Conservation (phyloP, 371 early-diverging fungal genomes). For the Lichtheimia corymbifera region DNA sequence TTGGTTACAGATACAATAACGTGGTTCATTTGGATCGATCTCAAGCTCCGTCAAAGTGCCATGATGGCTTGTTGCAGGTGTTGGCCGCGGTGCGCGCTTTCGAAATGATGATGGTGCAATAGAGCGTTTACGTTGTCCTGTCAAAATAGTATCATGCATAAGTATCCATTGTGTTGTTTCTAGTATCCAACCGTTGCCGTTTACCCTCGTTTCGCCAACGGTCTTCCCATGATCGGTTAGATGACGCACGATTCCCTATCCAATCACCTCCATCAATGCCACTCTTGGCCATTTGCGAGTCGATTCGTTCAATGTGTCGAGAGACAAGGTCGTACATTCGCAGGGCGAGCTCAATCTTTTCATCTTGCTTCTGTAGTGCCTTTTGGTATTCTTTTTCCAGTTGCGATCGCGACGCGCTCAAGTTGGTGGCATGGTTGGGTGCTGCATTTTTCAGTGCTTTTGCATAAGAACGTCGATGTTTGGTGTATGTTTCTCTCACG, state of each 20-base stretch:
- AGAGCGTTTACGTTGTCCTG: conserved; percentile 6
- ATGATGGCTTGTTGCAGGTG: conserved; percentile 25
- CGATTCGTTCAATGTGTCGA: conserved; percentile 52
- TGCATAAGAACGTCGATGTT: conserved; percentile 28
- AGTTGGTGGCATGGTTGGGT: conserved; percentile 17
- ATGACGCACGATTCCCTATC: conserved; percentile 13
- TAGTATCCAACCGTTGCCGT: too few species aligned
- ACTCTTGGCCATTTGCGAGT: conserved; percentile 47
- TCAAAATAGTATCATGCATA: not conserved
- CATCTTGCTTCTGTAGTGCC: conserved; percentile 52
- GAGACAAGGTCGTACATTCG: conserved; percentile 52
- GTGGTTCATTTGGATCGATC: conserved; percentile 95
- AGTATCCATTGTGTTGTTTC: not conserved
- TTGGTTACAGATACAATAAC: conserved; percentile 93
- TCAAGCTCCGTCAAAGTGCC: conserved; percentile 58
- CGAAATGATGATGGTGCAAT: conserved; percentile 1
- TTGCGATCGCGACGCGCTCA: conserved; percentile 28
- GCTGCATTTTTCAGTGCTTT: conserved; percentile 18
- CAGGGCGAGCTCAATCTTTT: conserved; percentile 50
- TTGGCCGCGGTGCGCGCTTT: conserved; percentile 24
- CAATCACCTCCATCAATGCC: conserved; percentile 38
- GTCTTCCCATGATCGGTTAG: not conserved
- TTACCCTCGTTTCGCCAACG: not conserved
- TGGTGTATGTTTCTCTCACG: conserved; percentile 28
- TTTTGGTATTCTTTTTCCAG: conserved; percentile 46